Evolutionary conservation across 106 monocot species (phyloP).

Genomic region (Chionographis japonica): DNA sequence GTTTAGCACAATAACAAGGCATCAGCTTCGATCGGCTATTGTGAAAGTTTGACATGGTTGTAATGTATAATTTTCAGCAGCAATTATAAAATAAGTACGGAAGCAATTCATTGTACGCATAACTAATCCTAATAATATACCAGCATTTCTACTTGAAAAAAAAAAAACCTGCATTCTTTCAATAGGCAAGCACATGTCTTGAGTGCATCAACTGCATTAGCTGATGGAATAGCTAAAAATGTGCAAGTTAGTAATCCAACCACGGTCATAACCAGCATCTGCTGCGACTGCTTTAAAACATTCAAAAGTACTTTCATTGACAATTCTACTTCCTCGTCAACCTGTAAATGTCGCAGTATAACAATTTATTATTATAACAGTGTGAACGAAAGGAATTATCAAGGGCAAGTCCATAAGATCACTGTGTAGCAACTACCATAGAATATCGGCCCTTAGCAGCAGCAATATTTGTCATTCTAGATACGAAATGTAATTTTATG

Average conservation of each 20-base stretch:
- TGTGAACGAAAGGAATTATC: neutral
- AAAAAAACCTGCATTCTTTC: slow-evolving; percentile 70
- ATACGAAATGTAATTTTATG: neutral
- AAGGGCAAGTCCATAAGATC: too few species aligned
- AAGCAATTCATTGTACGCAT: neutral
- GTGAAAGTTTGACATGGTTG: too few species aligned
- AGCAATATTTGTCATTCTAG: slow-evolving; percentile 1
- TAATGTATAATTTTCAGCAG: too few species aligned
- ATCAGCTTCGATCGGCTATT: too few species aligned
- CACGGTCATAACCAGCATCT: slow-evolving; percentile 26
- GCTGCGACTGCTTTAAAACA: slow-evolving; percentile 17
- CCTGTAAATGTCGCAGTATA: slow-evolving; percentile 5
- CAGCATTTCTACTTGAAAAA: slow-evolving; percentile 54
- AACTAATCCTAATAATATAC: slow-evolving; percentile 16
- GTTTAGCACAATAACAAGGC: too few species aligned
- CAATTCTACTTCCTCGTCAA: slow-evolving; percentile 2
- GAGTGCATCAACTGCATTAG: slow-evolving; percentile 63
- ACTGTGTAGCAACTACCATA: slow-evolving; percentile 17
- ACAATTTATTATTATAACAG: neutral
- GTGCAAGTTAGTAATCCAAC: slow-evolving; percentile 43
- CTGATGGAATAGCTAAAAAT: slow-evolving; percentile 55
- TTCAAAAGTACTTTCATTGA: neutral
- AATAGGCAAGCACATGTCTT: slow-evolving; percentile 62
- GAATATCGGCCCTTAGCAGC: neutral
- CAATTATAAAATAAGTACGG: too few species aligned